Evolutionary conservation across 164 flowering plant genomes (phyloP).

Genomic region (Chimonanthus salicifolius): DNA sequence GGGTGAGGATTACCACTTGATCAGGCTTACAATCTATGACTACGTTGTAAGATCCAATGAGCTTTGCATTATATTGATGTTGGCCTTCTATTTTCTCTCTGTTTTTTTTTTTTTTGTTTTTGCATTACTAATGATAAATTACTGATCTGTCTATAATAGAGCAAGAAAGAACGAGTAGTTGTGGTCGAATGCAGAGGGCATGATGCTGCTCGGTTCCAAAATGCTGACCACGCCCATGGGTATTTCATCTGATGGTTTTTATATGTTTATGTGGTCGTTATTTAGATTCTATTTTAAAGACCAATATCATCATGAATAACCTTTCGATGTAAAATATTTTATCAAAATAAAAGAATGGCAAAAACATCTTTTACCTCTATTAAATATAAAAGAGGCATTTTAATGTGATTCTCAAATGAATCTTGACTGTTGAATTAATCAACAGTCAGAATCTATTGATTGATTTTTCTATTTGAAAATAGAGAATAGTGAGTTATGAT

Average conservation of each 20-base stretch:
- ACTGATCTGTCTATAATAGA: conserved; percentile 35
- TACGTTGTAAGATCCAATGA: conserved; percentile 44
- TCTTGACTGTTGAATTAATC: too few species aligned
- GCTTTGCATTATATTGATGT: background rate
- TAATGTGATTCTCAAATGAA: too few species aligned
- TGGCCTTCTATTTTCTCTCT: background rate
- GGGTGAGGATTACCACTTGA: conserved; percentile 94
- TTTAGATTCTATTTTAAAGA: too few species aligned
- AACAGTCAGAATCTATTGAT: too few species aligned
- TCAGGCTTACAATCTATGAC: conserved; percentile 81
- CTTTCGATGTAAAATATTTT: too few species aligned
- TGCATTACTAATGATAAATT: background rate
- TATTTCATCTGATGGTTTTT: conserved; percentile 19
- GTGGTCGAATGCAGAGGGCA: conserved; percentile 96
- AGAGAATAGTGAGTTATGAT: too few species aligned
- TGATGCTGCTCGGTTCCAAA: conserved; percentile 83
- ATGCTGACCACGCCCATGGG: conserved; percentile 92
- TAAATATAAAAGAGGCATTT: too few species aligned
- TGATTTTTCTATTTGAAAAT: too few species aligned
- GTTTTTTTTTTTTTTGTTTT: background rate
- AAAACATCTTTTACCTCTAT: too few species aligned
- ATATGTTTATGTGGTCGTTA: too few species aligned
- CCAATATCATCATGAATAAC: too few species aligned
- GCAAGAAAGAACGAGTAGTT: conserved; percentile 46
- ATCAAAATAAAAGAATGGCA: too few species aligned